phyloP scores from a whole-genome alignment of 2,329 filamentous ascomycete species.

The Phyllosticta citribraziliensis region DNA sequence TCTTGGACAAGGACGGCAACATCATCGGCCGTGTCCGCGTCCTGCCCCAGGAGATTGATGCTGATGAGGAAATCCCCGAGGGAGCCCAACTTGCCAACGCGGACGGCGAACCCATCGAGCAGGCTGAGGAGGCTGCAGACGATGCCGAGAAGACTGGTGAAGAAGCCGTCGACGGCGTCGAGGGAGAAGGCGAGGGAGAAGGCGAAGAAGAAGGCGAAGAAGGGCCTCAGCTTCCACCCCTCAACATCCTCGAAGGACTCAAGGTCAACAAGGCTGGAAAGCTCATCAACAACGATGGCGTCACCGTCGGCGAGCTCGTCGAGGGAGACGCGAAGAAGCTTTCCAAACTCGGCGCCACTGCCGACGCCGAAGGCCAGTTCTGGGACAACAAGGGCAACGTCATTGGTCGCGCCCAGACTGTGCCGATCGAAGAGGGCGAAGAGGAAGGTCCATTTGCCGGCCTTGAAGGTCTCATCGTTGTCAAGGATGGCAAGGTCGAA shows the following conservation, averaged over 20 bases:
- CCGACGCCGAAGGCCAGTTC: constrained; percentile 40
- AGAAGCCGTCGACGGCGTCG: constrained; percentile 24
- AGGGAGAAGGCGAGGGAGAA: constrained; percentile 21
- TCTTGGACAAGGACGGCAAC: constrained; percentile 54
- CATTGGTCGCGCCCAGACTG: constrained; percentile 40
- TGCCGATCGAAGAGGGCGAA: constrained; percentile 36
- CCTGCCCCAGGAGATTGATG: constrained; percentile 34
- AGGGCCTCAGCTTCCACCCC: constrained; percentile 32
- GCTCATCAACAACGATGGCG: constrained; percentile 37
- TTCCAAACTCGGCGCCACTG: constrained; percentile 37
- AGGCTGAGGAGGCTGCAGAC: constrained; percentile 17
- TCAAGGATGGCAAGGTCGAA: constrained; percentile 40
- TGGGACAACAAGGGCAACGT: constrained; percentile 45
- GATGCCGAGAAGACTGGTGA: constrained; percentile 22
- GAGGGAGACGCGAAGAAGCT: constrained; percentile 45
- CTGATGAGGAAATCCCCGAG: constrained; percentile 6
- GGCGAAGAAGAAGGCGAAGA: constrained; percentile 21
- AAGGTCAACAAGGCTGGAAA: constrained; percentile 43
- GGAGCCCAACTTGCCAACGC: constrained; percentile 18
- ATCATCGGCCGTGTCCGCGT: constrained; percentile 52
- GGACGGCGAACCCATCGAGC: constrained; percentile 24
- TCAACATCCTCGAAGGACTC: constrained; percentile 41
- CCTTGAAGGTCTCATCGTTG: constrained; percentile 40
- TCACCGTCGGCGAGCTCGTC: constrained; percentile 39
- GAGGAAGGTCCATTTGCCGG: constrained; percentile 42